phyloP scores from a whole-genome alignment of 495 filamentous ascomycete genomes.

The Talaromyces trachyspermus region DNA sequence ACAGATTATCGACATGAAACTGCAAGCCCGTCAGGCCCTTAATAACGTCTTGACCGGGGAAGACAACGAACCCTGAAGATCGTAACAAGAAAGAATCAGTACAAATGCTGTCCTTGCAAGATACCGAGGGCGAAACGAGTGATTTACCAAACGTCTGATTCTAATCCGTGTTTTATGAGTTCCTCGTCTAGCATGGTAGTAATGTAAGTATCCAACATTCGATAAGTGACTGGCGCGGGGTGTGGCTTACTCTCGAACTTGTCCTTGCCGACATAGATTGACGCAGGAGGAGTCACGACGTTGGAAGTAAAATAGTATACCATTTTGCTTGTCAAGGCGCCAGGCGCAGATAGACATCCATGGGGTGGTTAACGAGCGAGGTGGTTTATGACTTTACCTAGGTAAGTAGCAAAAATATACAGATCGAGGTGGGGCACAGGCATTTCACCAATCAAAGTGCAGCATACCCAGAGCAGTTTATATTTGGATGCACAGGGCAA shows the following conservation, averaged over 20 bases:
- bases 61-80: conserved; percentile 30
- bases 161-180: conserved; percentile 84
- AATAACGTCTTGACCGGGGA: background rate
- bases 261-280: conserved; percentile 95
- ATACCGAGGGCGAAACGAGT: conserved; percentile 8
- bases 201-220: too few relatives aligned
- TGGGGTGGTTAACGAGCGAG: background rate
- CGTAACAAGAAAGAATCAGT: conserved; percentile 3
- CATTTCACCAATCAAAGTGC: background rate
- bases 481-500: too few relatives aligned
- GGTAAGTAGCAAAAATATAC: background rate
- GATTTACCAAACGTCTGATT: conserved; percentile 85
- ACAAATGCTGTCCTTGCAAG: too few relatives aligned
- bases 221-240: conserved; percentile 3
- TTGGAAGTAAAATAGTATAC: conserved; percentile 95
- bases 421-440: background rate
- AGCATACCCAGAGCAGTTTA: too few relatives aligned
- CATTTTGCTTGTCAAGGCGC: conserved; percentile 44
- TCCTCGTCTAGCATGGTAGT: conserved; percentile 81
- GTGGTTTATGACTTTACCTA: background rate
- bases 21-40: conserved; percentile 20
- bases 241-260: conserved; percentile 84
- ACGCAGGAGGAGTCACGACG: conserved; percentile 64
- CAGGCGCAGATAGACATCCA: too few relatives aligned
- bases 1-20: conserved; percentile 98